These are phyloP conservation scores for Santalum album DNA, from an alignment of 164 flowering plant genomes.

Conservation along the genomic window DNA sequence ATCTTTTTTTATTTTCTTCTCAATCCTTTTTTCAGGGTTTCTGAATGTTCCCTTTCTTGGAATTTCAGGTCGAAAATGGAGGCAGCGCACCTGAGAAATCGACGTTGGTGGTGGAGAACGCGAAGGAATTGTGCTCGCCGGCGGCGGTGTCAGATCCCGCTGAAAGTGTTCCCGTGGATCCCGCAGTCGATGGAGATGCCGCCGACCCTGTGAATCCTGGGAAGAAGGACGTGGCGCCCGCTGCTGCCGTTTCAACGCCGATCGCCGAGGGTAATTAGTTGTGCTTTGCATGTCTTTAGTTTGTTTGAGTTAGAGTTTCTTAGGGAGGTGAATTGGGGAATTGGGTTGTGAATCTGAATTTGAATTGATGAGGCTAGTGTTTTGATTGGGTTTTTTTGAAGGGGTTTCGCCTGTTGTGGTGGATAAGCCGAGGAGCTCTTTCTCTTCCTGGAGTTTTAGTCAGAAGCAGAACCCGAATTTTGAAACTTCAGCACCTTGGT, in stretches of 20 bases:
- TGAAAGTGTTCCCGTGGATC: constrained; percentile 31
- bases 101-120: constrained; percentile 31
- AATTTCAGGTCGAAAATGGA: constrained; percentile 39
- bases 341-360: constrained; percentile 2
- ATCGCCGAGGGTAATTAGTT: constrained; percentile 34
- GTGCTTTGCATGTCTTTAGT: background rate
- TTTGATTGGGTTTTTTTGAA: constrained; percentile 11
- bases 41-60: background rate
- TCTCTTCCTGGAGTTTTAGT: constrained; percentile 27
- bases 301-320: constrained; percentile 6
- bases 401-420: constrained; percentile 28
- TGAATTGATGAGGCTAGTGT: constrained; percentile 5
- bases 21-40: background rate
- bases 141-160: constrained; percentile 31
- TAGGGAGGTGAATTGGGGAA: background rate
- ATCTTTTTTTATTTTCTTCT: constrained; percentile 2
- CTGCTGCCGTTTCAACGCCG: constrained; percentile 25
- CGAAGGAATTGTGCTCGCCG: constrained; percentile 36
- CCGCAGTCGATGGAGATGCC: constrained; percentile 14
- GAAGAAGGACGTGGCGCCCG: constrained; percentile 18
- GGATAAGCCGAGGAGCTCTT: constrained; percentile 45
- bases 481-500: constrained; percentile 49
- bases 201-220: constrained; percentile 13
- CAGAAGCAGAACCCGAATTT: constrained; percentile 32
- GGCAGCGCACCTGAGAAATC: constrained; percentile 40